Conservation (phyloP, 176 grass and related monocot species). For the Saccharum officinarum region DNA sequence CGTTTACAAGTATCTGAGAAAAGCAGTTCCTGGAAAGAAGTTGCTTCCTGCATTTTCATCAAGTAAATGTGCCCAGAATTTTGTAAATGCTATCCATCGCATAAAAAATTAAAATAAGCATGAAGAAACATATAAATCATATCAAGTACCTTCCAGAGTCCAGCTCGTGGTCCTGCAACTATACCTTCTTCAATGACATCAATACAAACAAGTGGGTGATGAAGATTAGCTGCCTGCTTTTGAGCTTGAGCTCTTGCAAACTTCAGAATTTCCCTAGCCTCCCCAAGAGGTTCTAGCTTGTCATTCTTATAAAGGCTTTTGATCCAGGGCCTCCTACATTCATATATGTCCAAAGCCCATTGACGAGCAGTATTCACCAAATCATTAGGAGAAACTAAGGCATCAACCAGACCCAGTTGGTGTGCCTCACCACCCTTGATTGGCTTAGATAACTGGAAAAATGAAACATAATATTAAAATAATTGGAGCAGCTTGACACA, state of each 20-base stretch:
- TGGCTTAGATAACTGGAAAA: conserved; percentile 76
- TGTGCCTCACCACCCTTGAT: conserved; percentile 80
- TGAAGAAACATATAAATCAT: conserved; percentile 7
- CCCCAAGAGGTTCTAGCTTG: conserved; percentile 77
- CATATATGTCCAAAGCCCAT: conserved; percentile 86
- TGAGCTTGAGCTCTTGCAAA: conserved; percentile 81
- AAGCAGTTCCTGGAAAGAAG: conserved; percentile 64
- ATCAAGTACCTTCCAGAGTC: conserved; percentile 79
- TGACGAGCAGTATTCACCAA: conserved; percentile 66
- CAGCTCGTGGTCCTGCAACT: conserved; percentile 69
- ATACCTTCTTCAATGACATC: conserved; percentile 95
- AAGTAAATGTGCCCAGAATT: conserved; percentile 35
- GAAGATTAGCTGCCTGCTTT: conserved; percentile 81
- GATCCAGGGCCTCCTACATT: conserved; percentile 73
- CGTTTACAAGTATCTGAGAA: conserved; percentile 92
- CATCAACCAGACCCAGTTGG: conserved; percentile 77
- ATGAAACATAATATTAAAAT: not conserved
- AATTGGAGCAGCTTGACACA: not conserved
- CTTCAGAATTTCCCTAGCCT: conserved; percentile 91
- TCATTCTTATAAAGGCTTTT: conserved; percentile 90
- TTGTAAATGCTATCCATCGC: not conserved
- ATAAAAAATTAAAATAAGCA: not conserved
- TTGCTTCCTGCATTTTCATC: conserved; percentile 72
- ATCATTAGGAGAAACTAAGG: conserved; percentile 72
- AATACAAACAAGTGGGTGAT: conserved; percentile 81